Percentiles rank a stretch among this genome's conserved stretches.
Evolutionary conservation across 2,329 filamentous ascomycete species (phyloP).

Genomic region (Tetracladium maxilliforme): DNA sequence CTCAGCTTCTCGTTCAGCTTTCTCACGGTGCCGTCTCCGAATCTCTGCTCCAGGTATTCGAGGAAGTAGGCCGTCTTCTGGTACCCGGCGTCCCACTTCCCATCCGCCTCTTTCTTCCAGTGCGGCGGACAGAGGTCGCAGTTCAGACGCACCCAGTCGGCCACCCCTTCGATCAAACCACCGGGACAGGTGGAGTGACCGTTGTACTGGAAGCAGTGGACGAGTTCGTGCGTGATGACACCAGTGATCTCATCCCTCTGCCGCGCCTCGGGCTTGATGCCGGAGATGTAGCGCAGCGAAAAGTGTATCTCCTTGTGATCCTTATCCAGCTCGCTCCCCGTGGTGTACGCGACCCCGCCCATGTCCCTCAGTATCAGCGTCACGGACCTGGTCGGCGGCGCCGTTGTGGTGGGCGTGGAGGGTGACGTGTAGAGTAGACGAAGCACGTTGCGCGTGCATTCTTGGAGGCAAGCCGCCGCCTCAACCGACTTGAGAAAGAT

Average conservation of each 20-base stretch:
- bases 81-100: conserved; percentile 79
- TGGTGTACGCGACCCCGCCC: conserved; percentile 81
- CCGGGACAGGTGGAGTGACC: conserved; percentile 45
- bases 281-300: conserved; percentile 58
- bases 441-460: conserved; percentile 54
- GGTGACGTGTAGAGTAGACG: conserved; percentile 52
- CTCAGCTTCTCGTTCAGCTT: conserved; percentile 55
- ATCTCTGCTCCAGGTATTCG: conserved; percentile 63
- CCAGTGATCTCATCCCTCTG: conserved; percentile 55
- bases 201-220: conserved; percentile 87
- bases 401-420: conserved; percentile 18
- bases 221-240: conserved; percentile 81
- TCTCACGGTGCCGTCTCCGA: conserved; percentile 42
- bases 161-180: conserved; percentile 80
- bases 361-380: conserved; percentile 71
- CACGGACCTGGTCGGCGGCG: conserved; percentile 63
- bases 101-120: conserved; percentile 46
- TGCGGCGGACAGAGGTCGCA: conserved; percentile 64
- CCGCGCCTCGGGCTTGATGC: conserved; percentile 24
- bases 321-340: conserved; percentile 58
- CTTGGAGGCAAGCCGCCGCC: conserved; percentile 42
- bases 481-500: conserved; percentile 56
- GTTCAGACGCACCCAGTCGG: conserved; percentile 79
- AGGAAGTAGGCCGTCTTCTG: conserved; percentile 86
- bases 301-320: conserved; percentile 93